phyloP scores from a whole-genome alignment of 2,329 filamentous ascomycete species.

The Calonectria ilicicola region DNA sequence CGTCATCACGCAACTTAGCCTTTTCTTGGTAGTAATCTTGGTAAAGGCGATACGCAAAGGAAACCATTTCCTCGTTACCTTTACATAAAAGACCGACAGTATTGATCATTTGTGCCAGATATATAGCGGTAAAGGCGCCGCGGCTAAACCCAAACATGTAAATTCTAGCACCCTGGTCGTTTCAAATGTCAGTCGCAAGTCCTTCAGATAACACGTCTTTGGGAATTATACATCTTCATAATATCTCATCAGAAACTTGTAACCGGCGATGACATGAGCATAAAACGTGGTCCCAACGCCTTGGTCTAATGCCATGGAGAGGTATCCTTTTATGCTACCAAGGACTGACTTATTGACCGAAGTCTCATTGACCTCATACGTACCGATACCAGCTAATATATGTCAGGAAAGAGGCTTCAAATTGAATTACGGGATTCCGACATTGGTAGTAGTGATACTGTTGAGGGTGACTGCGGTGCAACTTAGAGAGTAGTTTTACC shows the following conservation, averaged over 20 bases:
- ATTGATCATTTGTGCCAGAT: constrained; percentile 64
- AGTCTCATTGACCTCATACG: constrained; percentile 58
- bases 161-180: constrained; percentile 57
- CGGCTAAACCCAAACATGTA: constrained; percentile 68
- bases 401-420: not conserved
- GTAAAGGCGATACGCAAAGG: constrained; percentile 60
- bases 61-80: constrained; percentile 66
- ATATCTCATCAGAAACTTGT: constrained; percentile 66
- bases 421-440: constrained; percentile 33
- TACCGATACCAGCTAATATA: constrained; percentile 59
- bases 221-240: constrained; percentile 53
- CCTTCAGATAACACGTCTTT: not conserved
- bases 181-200: not conserved
- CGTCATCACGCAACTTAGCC: constrained; percentile 28
- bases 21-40: constrained; percentile 49
- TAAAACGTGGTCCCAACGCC: constrained; percentile 61
- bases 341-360: constrained; percentile 53
- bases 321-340: constrained; percentile 48
- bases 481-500: constrained; percentile 60
- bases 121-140: constrained; percentile 65
- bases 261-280: constrained; percentile 64
- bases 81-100: constrained; percentile 61
- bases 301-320: constrained; percentile 56
- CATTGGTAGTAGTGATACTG: constrained; percentile 65
- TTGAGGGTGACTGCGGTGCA: constrained; percentile 59